Evolutionary conservation across 179 eudicot species (phyloP), one percentile per base, ranked within the genome.

Genomic region (Patellifolia procumbens): DNA sequence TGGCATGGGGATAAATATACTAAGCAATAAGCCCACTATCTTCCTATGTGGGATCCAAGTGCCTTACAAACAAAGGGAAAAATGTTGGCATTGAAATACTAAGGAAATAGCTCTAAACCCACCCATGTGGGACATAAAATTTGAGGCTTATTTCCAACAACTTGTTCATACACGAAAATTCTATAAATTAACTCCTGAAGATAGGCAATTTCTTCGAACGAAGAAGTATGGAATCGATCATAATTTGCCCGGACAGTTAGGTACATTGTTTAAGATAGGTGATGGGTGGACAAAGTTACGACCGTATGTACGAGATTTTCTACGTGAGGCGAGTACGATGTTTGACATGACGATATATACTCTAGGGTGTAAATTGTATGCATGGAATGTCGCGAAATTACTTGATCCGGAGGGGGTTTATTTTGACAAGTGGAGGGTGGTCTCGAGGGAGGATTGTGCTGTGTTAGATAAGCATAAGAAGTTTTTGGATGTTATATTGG

Each of bases 351-450:
- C 75, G 0, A 32, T 81, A 1, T 77, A 67, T 28, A 81, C 81
- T 9, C 34, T 81, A 13, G 60, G 81, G 35, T 43, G 81, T 52
- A n/a, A 74, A 12, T 11, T 51, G 0, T 53, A 68, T 6, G 77
- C 75, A 29, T 45, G 78, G 81, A 48, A 42, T 0, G 12, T 49
- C 1, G 65, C 67, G 22, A 81, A 73, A 48, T 63, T 77, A 32
- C 59, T 81, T 2, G 84, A 81, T 28, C 81, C 84, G 0, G 29
- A 77, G 11, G 81, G 84, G 32, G 32, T 2, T 22, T 77, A 52
- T 73, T 81, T 81, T n/a, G 78, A 59, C 0, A 68, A 20, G 16
- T 81, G 84, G 84, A 77, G 81, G 75, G 67, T 81, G 6, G 51
- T 81, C 20, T 37, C 84, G 6, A 73, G 81, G 60, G 84, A 81